Evolutionary conservation across 2,329 filamentous ascomycete species (phyloP), one percentile per base, ranked within the genome.

Genomic region (Hymenoscyphus salicellus): DNA sequence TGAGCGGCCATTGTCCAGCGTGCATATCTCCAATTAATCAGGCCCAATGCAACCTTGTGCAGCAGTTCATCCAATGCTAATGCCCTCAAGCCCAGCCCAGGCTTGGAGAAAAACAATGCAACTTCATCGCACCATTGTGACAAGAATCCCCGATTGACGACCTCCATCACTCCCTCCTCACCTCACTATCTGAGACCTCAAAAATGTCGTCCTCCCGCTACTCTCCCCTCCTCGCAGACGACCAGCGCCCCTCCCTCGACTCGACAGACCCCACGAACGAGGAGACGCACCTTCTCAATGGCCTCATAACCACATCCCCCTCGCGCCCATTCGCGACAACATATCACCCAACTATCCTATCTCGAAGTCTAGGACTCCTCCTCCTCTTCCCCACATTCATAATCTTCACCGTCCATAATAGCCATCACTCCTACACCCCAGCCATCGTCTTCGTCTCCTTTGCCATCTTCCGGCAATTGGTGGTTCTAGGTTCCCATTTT

Each of bases 361-460:
- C 49, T 1, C 68, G 69, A 1, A 32, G 23, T 59, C 49, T 68
- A 17, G 60, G 60, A 20, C 60, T 69, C 41, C 17, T 67, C 58
- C 66, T 69, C 58, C 57, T 63, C n/a, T 23, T 69, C 23, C 66
- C 69, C n/a, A 55, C 65, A 4, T 69, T 67, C 33, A 66, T 69
- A n/a, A 65, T 71, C 62, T 67, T 71, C 62, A 52, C 65, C 17
- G 61, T 64, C 16, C 46, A 64, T 30, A 62, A 64, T n/a, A 60
- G 55, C 3, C 55, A 60, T 26, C 66, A 63, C 38, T 23, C 63
- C 0, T 46, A 46, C 41, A 23, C 41, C 0, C 55, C 62, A 5
- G 23, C 63, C n/a, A 68, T 69, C 36, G 59, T 65, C 8, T 71
- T 71, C 55, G 63, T 69, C 56, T 66, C 69, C 14, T 71, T 71